Base-by-base conservation (phyloP, 176 grass and related monocot species). In the Poa pratensis region DNA sequence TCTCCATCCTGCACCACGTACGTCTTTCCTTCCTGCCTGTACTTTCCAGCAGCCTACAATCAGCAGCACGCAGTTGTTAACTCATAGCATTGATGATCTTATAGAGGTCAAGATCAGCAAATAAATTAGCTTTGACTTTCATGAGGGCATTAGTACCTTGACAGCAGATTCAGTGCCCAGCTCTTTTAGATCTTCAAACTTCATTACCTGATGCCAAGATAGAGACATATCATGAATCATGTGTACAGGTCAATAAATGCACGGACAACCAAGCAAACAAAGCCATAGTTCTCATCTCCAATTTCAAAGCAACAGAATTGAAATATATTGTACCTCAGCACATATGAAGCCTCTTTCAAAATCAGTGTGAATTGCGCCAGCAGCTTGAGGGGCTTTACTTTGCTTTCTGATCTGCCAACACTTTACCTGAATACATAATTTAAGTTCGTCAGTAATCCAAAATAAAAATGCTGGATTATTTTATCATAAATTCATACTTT, bases 261-360 rank as follows among this genome's bases (percentile, higher is more conserved):
- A 7, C 54, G 39, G 14, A 58, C 59, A 75, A 24, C 42, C 12
- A 39, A 75, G 22, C 27, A 72, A 84, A 63, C 12, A 18, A 37
- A 22, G 3, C 55, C 18, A 63, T 45, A n/a, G 43, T 53, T 68
- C 16, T 9, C 26, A 49, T 27, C 4, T 48, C 20, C 28, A 39
- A 26, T 79, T 43, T 34, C 34, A 48, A 46, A 65, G 27, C 23
- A 24, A 27, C 57, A 20, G 18, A 30, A 73, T 22, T 0, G 50
- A 20, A 69, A 64, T 23, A 55, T 15, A 15, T 49, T 49, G 27
- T 88, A 98, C 96, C 96, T 98, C 93, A 9, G 96, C 96, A 34
- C 96, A 98, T 63, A 98, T 98, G 74, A 98, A 98, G 6, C 96
- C 96, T 85, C 88, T 94, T 84, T 98, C 96, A 64, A 98, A 98